Evolutionary conservation across 129 eudicot genomes (phyloP).

Genomic region (Artemisia annua): DNA sequence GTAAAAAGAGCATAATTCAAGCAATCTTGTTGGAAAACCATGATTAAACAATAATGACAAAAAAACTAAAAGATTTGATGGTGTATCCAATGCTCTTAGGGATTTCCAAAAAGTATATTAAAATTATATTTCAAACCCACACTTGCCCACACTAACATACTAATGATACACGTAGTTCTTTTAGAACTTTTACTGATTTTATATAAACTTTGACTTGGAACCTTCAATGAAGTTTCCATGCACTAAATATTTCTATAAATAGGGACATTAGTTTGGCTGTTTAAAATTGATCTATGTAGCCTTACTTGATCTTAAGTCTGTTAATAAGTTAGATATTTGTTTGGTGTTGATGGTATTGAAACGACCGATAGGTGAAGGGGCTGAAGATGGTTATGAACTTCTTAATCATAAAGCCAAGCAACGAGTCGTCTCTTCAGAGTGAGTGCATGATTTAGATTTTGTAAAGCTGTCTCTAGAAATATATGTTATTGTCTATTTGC

Average conservation of each 20-base stretch:
- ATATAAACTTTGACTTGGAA: slow-evolving; percentile 37
- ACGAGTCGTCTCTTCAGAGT: slow-evolving; percentile 38
- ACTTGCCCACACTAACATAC: slow-evolving; percentile 23
- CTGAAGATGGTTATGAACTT: slow-evolving; percentile 41
- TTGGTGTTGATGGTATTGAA: slow-evolving; percentile 65
- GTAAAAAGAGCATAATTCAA: slow-evolving; percentile 7
- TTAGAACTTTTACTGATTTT: slow-evolving; percentile 13
- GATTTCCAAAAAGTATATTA: not conserved
- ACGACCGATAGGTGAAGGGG: slow-evolving; percentile 46
- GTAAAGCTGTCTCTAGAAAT: not conserved
- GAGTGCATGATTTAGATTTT: slow-evolving; percentile 27
- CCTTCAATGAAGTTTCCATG: slow-evolving; percentile 30
- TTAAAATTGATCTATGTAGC: slow-evolving; percentile 3
- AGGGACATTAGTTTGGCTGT: not conserved
- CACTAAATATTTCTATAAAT: slow-evolving; percentile 22
- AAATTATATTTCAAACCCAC: slow-evolving; percentile 17
- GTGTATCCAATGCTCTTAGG: slow-evolving; percentile 21
- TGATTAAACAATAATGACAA: not conserved
- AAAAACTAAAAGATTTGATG: slow-evolving; percentile 5
- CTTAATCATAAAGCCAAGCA: slow-evolving; percentile 42
- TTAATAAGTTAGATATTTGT: slow-evolving; percentile 16
- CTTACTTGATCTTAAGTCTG: slow-evolving; percentile 13
- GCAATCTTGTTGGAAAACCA: slow-evolving; percentile 23
- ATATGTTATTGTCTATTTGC: not conserved
- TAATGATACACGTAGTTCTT: slow-evolving; percentile 24